These are phyloP conservation scores for Bothriochloa decipiens DNA, from an alignment of 176 grass and related monocot species.

Conservation along the genomic window DNA sequence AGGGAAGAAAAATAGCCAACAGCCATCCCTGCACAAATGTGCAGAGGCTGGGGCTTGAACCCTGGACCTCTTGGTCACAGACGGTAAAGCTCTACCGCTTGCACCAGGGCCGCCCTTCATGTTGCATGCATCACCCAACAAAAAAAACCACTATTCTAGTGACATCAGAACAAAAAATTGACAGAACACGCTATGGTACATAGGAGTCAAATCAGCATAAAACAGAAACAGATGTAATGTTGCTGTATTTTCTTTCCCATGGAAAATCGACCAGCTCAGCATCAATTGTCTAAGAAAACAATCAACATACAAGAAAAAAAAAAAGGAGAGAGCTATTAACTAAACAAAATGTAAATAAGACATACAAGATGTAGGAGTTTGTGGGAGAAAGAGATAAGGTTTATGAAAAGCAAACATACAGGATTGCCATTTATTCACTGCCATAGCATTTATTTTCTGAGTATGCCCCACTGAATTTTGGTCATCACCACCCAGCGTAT, in stretches of 20 bases:
- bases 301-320: neutral
- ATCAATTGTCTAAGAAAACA: constrained; percentile 13
- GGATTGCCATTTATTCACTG: constrained; percentile 97
- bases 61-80: too few species aligned
- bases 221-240: neutral
- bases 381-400: constrained; percentile 20
- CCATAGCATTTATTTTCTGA: constrained; percentile 93
- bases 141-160: neutral
- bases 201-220: constrained; percentile 4
- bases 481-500: constrained; percentile 76
- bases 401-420: constrained; percentile 59
- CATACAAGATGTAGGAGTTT: constrained; percentile 13
- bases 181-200: neutral
- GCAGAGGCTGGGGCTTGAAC: too few species aligned
- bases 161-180: neutral
- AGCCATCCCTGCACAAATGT: too few species aligned
- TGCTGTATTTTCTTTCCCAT: neutral
- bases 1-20: too few species aligned
- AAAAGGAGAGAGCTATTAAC: constrained; percentile 9
- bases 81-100: too few species aligned
- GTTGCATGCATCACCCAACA: neutral
- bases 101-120: too few species aligned
- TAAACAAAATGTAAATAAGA: constrained; percentile 6
- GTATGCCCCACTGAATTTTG: constrained; percentile 71
- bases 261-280: neutral